phyloP scores from a whole-genome alignment of 2,329 filamentous ascomycete genomes.

The Penicillium sp. region DNA sequence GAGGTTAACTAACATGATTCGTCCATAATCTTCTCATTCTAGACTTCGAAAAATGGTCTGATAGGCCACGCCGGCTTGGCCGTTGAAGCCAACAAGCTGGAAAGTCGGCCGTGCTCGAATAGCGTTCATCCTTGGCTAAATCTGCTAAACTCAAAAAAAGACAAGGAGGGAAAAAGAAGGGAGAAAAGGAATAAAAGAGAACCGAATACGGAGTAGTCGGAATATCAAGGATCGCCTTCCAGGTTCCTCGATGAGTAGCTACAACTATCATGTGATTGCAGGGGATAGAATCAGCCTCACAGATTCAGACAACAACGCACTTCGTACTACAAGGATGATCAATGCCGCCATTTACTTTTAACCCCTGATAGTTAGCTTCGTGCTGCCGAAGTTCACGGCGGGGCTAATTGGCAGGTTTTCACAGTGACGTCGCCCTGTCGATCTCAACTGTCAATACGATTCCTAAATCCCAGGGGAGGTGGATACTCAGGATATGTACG shows the following conservation, averaged over 20 bases:
- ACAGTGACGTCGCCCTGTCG: conserved; percentile 6
- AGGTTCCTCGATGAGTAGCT: neutral
- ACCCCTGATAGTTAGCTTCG: neutral
- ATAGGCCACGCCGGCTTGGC: neutral
- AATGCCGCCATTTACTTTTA: neutral
- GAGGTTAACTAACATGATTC: neutral
- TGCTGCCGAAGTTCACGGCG: neutral
- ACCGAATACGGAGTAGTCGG: neutral
- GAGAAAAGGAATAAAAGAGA: neutral
- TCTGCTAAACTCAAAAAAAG: conserved; percentile 3
- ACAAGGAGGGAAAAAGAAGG: neutral
- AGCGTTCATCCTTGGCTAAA: neutral
- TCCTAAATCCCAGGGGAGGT: neutral
- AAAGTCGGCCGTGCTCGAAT: neutral
- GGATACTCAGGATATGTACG: neutral
- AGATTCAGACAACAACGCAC: neutral
- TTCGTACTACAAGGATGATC: neutral
- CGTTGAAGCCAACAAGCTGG: neutral
- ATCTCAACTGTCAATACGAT: neutral
- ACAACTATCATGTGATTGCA: neutral
- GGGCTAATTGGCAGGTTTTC: neutral
- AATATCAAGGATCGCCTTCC: neutral
- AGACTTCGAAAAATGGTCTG: neutral
- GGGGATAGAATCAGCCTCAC: conserved; percentile 2
- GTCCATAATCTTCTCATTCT: neutral